Percentiles rank a stretch among this genome's conserved stretches.
phyloP scores from a whole-genome alignment of 768 basidiomycete genomes.

The Mycena haematopus region DNA sequence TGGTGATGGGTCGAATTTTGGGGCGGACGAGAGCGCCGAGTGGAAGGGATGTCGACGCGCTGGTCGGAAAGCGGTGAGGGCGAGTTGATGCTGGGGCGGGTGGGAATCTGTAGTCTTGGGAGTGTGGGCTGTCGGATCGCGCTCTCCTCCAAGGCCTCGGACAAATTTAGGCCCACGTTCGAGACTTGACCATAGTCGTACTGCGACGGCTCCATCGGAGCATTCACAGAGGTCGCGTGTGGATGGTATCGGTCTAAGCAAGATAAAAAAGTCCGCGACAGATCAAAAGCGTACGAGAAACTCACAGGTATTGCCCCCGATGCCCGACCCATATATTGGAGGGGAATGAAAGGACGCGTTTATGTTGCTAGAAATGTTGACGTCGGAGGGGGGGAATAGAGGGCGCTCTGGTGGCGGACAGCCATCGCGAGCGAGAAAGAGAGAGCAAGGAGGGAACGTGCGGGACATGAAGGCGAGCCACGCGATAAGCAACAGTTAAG shows the following conservation, averaged over 20 bases:
- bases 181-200: conserved; percentile 2
- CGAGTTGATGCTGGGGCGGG: not conserved
- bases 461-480: conserved; percentile 8
- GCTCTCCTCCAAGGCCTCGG: conserved; percentile 1
- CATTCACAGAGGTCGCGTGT: conserved; percentile 8
- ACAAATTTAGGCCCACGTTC: not conserved
- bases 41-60: not conserved
- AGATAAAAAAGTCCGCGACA: conserved; percentile 18
- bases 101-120: conserved; percentile 19
- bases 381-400: conserved; percentile 1
- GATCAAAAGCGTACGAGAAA: conserved; percentile 6
- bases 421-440: conserved; percentile 8
- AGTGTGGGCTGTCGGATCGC: conserved; percentile 10
- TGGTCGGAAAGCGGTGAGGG: not conserved
- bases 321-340: conserved; percentile 4
- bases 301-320: conserved; percentile 24
- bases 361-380: not conserved
- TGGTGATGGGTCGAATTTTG: conserved; percentile 1
- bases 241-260: conserved; percentile 15
- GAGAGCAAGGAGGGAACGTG: conserved; percentile 4
- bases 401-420: conserved; percentile 8
- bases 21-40: not conserved
- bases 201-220: not conserved
- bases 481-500: conserved; percentile 17
- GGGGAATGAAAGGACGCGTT: conserved; percentile 1